Evolutionary conservation across 768 basidiomycete genomes (phyloP).

Genomic region (Hirschioporus abietinus): DNA sequence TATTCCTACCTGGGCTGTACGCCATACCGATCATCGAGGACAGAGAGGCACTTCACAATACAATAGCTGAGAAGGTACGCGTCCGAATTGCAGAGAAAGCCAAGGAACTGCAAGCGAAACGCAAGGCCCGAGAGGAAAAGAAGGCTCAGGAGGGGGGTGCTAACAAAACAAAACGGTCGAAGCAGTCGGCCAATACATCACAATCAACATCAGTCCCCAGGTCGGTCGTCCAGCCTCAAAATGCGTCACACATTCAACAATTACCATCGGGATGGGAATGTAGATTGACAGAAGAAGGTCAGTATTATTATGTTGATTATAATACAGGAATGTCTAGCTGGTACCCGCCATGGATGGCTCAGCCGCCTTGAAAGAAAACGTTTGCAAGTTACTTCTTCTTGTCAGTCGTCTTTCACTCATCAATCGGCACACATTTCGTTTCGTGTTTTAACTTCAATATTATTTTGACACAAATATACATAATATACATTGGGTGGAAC

Average conservation of each 20-base stretch:
- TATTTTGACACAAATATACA: too few species aligned
- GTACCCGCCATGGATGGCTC: background rate
- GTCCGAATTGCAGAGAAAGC: background rate
- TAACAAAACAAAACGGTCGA: background rate
- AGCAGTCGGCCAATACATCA: background rate
- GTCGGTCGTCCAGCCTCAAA: background rate
- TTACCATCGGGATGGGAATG: background rate
- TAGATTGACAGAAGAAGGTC: background rate
- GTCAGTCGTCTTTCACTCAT: too few species aligned
- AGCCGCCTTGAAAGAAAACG: background rate
- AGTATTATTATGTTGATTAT: background rate
- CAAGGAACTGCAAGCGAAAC: background rate
- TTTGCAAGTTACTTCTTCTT: background rate
- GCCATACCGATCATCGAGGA: background rate
- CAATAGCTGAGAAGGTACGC: background rate
- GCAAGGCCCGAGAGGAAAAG: background rate
- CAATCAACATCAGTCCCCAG: background rate
- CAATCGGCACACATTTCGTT: too few species aligned
- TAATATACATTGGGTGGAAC: too few species aligned
- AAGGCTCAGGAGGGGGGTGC: too few species aligned
- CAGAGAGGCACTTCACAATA: background rate
- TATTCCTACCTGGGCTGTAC: background rate
- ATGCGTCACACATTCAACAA: background rate
- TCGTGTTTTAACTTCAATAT: too few species aligned
- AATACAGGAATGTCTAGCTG: background rate